phyloP scores from a whole-genome alignment of 345 rosid species.

The Noccaea caerulescens region DNA sequence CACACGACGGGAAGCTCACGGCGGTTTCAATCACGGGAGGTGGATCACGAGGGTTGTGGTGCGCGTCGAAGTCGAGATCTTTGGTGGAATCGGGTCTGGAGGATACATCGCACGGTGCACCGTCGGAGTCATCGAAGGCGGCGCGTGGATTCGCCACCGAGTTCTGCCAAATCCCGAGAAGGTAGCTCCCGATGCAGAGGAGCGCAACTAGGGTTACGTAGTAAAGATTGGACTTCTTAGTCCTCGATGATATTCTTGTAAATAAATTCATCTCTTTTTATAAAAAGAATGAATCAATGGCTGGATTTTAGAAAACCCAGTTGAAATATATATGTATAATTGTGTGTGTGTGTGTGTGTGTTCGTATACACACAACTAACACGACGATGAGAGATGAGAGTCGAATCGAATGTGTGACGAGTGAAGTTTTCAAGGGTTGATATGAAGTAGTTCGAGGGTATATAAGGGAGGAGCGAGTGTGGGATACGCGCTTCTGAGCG shows the following conservation, averaged over 20 bases:
- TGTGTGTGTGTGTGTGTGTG: not conserved
- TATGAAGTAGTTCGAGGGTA: constrained; percentile 41
- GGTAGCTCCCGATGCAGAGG: constrained; percentile 59
- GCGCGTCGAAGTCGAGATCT: constrained; percentile 69
- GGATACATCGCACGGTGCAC: constrained; percentile 15
- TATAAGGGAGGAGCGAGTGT: constrained; percentile 28
- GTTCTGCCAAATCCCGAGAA: constrained; percentile 60
- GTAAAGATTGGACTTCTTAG: constrained; percentile 56
- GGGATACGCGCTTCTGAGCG: constrained; percentile 11
- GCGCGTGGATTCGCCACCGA: constrained; percentile 37
- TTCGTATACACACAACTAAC: not conserved
- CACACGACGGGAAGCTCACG: constrained; percentile 62
- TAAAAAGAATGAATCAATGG: not conserved
- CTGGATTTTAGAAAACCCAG: not conserved
- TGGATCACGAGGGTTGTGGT: constrained; percentile 60
- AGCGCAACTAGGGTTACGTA: constrained; percentile 48
- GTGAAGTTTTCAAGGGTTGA: constrained; percentile 34
- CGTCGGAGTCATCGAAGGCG: constrained; percentile 26
- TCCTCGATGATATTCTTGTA: constrained; percentile 38
- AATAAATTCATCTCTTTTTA: constrained; percentile 35
- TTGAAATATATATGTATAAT: not conserved
- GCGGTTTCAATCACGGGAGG: constrained; percentile 46
- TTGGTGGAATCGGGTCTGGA: constrained; percentile 1
- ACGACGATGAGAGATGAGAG: constrained; percentile 24
- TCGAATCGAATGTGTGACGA: constrained; percentile 39